Evolutionary conservation across 306 rosid species (phyloP).

Genomic region (Urtica urens): DNA sequence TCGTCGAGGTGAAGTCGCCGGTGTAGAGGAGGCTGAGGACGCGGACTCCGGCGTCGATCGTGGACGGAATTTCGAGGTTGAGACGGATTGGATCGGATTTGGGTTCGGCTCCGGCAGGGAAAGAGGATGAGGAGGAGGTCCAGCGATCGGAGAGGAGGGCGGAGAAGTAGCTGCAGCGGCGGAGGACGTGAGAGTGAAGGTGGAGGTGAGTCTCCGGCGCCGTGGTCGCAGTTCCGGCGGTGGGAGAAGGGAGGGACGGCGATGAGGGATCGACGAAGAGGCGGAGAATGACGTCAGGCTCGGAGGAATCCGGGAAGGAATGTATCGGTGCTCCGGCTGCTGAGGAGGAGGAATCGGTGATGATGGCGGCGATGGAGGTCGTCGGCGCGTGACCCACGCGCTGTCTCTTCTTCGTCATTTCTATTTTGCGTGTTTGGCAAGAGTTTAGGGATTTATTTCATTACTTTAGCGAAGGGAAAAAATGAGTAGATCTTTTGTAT

Average conservation of each 20-base stretch:
- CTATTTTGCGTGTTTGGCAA: no score
- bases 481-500: no score
- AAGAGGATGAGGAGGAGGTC: slow-evolving; percentile 27
- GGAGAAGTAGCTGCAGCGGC: slow-evolving; percentile 68
- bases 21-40: slow-evolving; percentile 60
- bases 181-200: slow-evolving; percentile 62
- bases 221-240: slow-evolving; percentile 14
- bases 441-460: no score
- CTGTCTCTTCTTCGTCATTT: slow-evolving; percentile 44
- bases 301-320: slow-evolving; percentile 44
- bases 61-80: slow-evolving; percentile 36
- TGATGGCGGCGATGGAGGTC: slow-evolving; percentile 20
- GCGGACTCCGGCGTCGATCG: slow-evolving; percentile 38
- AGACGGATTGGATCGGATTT: neutral
- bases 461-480: no score
- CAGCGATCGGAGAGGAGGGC: slow-evolving; percentile 82
- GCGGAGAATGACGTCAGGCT: slow-evolving; percentile 64
- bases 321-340: neutral
- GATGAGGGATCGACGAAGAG: slow-evolving; percentile 39
- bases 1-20: slow-evolving; percentile 33
- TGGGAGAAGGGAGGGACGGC: slow-evolving; percentile 7
- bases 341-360: slow-evolving; percentile 11
- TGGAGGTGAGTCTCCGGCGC: slow-evolving; percentile 40
- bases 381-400: slow-evolving; percentile 30
- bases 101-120: no score